Percentiles rank a stretch among this genome's conserved stretches.
Evolutionary conservation across 164 flowering plant genomes (phyloP).

Genomic region (Chimonanthus salicifolius): DNA sequence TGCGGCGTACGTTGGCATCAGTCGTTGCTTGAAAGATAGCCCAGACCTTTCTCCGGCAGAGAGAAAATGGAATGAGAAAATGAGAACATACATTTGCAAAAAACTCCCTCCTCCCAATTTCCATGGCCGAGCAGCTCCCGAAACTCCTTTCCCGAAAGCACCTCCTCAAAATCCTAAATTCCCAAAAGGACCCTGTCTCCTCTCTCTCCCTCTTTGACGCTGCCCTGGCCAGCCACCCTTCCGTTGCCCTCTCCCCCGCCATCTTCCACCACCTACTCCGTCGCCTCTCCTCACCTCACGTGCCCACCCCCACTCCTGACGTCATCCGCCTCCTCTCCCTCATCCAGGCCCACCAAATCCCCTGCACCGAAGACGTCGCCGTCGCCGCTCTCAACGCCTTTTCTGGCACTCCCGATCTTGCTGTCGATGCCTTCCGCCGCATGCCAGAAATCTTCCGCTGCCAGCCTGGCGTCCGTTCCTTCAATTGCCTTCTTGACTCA

Average conservation of each 20-base stretch:
- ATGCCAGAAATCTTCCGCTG: conserved; percentile 69
- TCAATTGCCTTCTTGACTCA: conserved; percentile 57
- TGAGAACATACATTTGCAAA: neutral
- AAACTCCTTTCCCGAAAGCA: conserved; percentile 34
- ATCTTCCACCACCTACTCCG: conserved; percentile 62
- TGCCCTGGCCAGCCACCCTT: conserved; percentile 30
- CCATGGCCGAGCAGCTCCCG: conserved; percentile 27
- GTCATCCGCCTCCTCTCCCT: conserved; percentile 41
- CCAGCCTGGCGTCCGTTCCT: conserved; percentile 58
- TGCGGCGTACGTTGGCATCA: too few relatives aligned
- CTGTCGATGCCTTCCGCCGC: conserved; percentile 45
- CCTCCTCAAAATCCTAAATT: conserved; percentile 55
- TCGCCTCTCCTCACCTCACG: conserved; percentile 26
- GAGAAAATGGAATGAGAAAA: too few relatives aligned
- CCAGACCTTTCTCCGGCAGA: too few relatives aligned
- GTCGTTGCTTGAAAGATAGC: too few relatives aligned
- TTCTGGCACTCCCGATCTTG: conserved; percentile 48
- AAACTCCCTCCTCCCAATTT: neutral
- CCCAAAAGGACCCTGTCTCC: conserved; percentile 38
- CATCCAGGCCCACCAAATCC: conserved; percentile 40
- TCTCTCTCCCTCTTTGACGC: conserved; percentile 71
- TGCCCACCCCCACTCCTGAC: conserved; percentile 28
- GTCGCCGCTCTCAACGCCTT: conserved; percentile 52
- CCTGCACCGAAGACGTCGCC: conserved; percentile 66
- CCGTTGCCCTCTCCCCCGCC: conserved; percentile 35